Evolutionary conservation across 1,284 basidiomycete species (phyloP).

Genomic region (Phlebopus sp.): DNA sequence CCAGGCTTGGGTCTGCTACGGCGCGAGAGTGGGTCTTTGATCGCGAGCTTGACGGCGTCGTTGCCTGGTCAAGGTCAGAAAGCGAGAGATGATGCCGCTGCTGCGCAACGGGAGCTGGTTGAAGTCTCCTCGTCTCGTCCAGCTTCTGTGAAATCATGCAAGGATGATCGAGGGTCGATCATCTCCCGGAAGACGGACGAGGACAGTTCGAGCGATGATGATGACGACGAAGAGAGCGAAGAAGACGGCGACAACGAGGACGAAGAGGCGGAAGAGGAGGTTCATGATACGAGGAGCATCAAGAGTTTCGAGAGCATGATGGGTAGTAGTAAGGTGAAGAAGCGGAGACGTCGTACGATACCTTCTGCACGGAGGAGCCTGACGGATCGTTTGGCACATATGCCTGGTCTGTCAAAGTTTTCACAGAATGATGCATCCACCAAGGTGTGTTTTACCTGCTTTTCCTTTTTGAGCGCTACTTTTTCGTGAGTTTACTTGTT

Average conservation of each 20-base stretch:
- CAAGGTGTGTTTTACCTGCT: conserved; percentile 29
- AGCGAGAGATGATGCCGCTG: conserved; percentile 49
- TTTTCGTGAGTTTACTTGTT: no score
- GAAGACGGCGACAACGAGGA: conserved; percentile 33
- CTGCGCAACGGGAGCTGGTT: conserved; percentile 61
- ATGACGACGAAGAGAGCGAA: conserved; percentile 34
- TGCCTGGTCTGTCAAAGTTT: conserved; percentile 54
- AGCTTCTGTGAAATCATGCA: conserved; percentile 45
- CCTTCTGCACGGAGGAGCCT: conserved; percentile 48
- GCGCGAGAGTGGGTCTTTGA: conserved; percentile 75
- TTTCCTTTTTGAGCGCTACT: neutral
- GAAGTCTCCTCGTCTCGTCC: conserved; percentile 57
- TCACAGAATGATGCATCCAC: conserved; percentile 28
- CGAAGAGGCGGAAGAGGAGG: conserved; percentile 36
- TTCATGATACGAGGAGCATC: conserved; percentile 64
- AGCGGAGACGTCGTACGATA: neutral
- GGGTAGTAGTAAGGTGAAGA: conserved; percentile 41
- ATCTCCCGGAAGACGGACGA: conserved; percentile 37
- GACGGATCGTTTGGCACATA: conserved; percentile 71
- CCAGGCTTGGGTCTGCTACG: conserved; percentile 62
- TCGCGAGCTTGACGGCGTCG: conserved; percentile 72
- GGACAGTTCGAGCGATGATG: conserved; percentile 37
- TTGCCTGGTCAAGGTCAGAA: conserved; percentile 44
- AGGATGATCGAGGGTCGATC: conserved; percentile 35
- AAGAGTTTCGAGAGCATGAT: conserved; percentile 83